These are phyloP conservation scores for Irpex sp. DNA, from an alignment of 1,284 basidiomycete genomes.

Conservation along the genomic window DNA sequence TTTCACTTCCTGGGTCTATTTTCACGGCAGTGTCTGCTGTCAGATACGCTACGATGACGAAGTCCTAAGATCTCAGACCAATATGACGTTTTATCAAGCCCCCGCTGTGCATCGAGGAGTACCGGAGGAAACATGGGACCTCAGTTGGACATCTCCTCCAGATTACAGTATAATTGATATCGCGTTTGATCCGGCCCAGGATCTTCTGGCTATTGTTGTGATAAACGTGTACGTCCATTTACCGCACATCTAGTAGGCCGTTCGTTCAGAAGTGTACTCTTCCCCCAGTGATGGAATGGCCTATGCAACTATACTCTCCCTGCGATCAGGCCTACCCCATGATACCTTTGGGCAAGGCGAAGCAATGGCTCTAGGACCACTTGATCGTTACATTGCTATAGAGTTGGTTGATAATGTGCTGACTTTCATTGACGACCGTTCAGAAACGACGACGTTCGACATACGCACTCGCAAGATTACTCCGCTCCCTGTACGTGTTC, in stretches of 20 bases:
- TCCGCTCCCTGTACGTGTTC: no score
- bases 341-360: background rate
- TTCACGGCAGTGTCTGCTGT: background rate
- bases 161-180: background rate
- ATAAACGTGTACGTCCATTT: background rate
- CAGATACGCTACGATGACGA: background rate
- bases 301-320: background rate
- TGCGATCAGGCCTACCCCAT: background rate
- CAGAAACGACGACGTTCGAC: background rate
- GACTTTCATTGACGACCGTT: background rate
- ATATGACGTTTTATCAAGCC: background rate
- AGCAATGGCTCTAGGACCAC: background rate
- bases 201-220: background rate
- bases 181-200: background rate
- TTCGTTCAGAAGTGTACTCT: background rate
- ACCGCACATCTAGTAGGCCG: background rate
- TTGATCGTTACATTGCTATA: background rate
- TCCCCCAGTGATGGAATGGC: background rate
- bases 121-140: background rate
- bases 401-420: background rate
- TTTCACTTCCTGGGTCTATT: background rate
- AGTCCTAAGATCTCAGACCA: background rate
- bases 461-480: no score
- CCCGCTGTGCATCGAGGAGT: background rate
- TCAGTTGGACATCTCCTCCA: background rate